Base-by-base conservation (phyloP, 345 rosid species). In the Toxicodendron radicans region DNA sequence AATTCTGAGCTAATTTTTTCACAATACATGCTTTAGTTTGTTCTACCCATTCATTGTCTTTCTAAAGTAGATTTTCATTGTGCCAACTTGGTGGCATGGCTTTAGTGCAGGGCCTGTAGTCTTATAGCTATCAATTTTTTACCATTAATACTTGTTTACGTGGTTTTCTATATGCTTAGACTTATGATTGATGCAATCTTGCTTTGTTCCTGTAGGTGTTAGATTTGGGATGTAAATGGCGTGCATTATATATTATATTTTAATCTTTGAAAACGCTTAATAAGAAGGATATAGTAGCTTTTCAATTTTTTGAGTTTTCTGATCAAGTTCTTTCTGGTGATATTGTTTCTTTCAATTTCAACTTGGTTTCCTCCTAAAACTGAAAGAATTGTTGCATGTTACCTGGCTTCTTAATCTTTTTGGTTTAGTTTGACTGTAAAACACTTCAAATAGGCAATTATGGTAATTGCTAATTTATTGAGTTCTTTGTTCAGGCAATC, bases 401-500 rank as follows among this genome's bases (percentile, higher is more conserved):
- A 46, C 20, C n/a, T 66, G 35, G 57, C 33, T 66, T 66, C n/a
- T 48, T 7, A 24, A 21, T 46, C 56, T 66, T 13, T 8, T 43
- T 46, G 16, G 51, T 38, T 38, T 64, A 64, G 52, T 43, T 71
- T 41, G 73, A 69, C 57, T 38, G 21, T 17, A 48, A 62, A 62
- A 7, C 18, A 14, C 35, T 65, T 65, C 33, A 35, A 54, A 10
- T 16, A 30, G 68, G 53, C 23, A 21, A 52, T 59, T 72, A 30
- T 58, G 62, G 21, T 72, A 17, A 24, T 38, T 61, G 21, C 69
- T 79, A 76, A 78, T 63, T 20, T 30, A 51, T 76, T 73, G 20
- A 3, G 1, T 73, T 33, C 58, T 49, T 68, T 66, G 43, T 65
- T 70, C 83, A 92, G 98, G 93, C 98, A 8, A 87, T 92, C 79